phyloP scores from a whole-genome alignment of 768 basidiomycete species.

The Pholiota conissans region DNA sequence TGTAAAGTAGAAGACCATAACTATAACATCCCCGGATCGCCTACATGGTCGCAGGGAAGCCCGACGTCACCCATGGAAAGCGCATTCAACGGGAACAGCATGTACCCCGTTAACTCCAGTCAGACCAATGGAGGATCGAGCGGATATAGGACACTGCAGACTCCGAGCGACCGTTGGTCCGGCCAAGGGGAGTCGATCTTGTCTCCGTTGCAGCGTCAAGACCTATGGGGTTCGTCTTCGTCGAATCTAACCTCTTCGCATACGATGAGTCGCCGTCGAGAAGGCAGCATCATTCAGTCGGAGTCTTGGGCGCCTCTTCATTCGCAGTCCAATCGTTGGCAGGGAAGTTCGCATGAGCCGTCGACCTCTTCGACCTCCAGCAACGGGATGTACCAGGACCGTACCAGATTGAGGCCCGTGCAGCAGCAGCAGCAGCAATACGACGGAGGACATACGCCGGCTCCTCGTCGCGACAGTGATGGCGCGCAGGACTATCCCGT shows the following conservation, averaged over 20 bases:
- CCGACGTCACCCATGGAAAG: slow-evolving; percentile 36
- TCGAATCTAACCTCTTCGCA: slow-evolving; percentile 23
- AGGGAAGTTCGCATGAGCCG: slow-evolving; percentile 31
- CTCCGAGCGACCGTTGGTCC: slow-evolving; percentile 30
- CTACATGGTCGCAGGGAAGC: slow-evolving; percentile 35
- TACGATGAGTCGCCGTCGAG: slow-evolving; percentile 30
- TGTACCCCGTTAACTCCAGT: slow-evolving; percentile 29
- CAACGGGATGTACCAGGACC: slow-evolving; percentile 32
- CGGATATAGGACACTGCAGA: slow-evolving; percentile 24
- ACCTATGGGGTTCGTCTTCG: slow-evolving; percentile 19
- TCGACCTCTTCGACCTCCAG: slow-evolving; percentile 20
- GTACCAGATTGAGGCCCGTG: slow-evolving; percentile 35
- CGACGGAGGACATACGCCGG: slow-evolving; percentile 23
- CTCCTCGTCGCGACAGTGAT: slow-evolving; percentile 34
- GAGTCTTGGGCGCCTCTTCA: slow-evolving; percentile 38
- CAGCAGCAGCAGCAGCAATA: slow-evolving; percentile 42
- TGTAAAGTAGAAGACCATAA: slow-evolving; percentile 49
- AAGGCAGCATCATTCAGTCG: slow-evolving; percentile 28
- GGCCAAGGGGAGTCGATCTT: slow-evolving; percentile 27
- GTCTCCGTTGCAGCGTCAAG: slow-evolving; percentile 27
- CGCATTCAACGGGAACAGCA: slow-evolving; percentile 30
- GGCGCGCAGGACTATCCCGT: slow-evolving; percentile 22
- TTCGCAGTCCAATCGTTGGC: slow-evolving; percentile 40
- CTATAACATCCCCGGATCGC: slow-evolving; percentile 40
- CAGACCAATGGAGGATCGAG: slow-evolving; percentile 21